Evolutionary conservation across 2,329 filamentous ascomycete genomes (phyloP).

Genomic region (Peltaster fructicola): DNA sequence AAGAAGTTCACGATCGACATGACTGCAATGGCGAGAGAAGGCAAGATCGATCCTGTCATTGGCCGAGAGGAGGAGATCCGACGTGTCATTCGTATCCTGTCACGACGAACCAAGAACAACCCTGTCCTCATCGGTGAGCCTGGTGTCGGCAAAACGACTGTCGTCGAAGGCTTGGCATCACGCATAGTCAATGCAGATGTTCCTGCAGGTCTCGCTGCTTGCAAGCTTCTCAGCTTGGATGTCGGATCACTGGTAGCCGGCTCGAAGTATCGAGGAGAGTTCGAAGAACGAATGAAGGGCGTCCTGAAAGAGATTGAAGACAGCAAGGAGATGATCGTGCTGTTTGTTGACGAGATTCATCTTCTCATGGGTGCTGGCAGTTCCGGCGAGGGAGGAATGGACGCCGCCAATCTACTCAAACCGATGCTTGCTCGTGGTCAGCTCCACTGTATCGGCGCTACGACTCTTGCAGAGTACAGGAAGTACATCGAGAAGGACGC

Average conservation of each 20-base stretch:
- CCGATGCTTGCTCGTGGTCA: conserved; percentile 95
- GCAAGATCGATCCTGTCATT: conserved; percentile 95
- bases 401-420: conserved; percentile 92
- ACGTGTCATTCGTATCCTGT: conserved; percentile 78
- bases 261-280: conserved; percentile 96
- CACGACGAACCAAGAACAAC: conserved; percentile 93
- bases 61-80: conserved; percentile 91
- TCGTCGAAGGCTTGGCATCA: conserved; percentile 87
- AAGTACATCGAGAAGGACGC: conserved; percentile 99
- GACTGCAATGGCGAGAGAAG: conserved; percentile 88
- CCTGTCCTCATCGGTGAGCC: conserved; percentile 94
- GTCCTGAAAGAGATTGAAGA: conserved; percentile 93
- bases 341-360: conserved; percentile 98
- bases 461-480: conserved; percentile 84
- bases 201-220: conserved; percentile 82
- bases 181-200: conserved; percentile 95
- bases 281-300: conserved; percentile 98
- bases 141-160: conserved; percentile 95
- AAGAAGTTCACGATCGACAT: conserved; percentile 98
- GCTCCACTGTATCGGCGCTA: conserved; percentile 94
- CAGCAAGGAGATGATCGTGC: conserved; percentile 87
- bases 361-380: conserved; percentile 93
- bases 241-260: conserved; percentile 89
- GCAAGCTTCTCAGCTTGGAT: conserved; percentile 85
- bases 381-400: conserved; percentile 93